These are phyloP conservation scores for Mycena pura DNA, from an alignment of 768 basidiomycete species.

Conservation along the genomic window DNA sequence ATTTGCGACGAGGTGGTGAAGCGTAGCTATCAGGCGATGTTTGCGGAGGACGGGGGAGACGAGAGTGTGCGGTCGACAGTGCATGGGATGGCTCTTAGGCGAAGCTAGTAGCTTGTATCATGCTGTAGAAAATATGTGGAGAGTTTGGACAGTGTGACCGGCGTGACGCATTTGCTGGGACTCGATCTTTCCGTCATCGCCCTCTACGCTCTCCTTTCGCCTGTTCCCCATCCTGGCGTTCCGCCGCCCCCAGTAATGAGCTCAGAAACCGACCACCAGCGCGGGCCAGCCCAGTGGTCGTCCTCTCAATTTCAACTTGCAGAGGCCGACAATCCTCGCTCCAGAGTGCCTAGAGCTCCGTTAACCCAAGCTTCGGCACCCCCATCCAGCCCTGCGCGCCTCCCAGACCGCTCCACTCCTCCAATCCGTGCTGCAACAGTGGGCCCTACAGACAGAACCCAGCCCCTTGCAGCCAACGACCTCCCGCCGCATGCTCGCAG, in stretches of 20 bases:
- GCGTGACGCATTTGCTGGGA: too few species aligned
- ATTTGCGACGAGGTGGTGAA: slow-evolving; percentile 70
- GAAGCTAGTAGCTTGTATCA: slow-evolving; percentile 14
- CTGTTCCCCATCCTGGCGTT: slow-evolving; percentile 5
- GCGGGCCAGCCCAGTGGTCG: slow-evolving; percentile 7
- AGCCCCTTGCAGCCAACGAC: slow-evolving; percentile 7
- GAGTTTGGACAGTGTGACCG: neutral
- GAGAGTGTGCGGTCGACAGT: slow-evolving; percentile 80
- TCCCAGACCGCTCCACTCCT: slow-evolving; percentile 14
- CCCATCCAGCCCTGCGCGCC: slow-evolving; percentile 13
- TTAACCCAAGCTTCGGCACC: slow-evolving; percentile 4
- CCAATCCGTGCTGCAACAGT: slow-evolving; percentile 11
- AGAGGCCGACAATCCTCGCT: neutral
- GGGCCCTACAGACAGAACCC: slow-evolving; percentile 5
- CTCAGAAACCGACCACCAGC: slow-evolving; percentile 24
- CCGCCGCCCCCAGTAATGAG: slow-evolving; percentile 14
- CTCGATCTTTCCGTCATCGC: neutral
- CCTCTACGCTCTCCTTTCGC: neutral
- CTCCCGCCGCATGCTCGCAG: slow-evolving; percentile 64
- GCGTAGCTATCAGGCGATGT: slow-evolving; percentile 83
- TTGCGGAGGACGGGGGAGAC: slow-evolving; percentile 85
- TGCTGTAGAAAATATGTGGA: neutral
- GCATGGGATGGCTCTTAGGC: slow-evolving; percentile 77
- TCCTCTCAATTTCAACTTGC: neutral
- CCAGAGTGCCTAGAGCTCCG: neutral